Evolutionary conservation across 305 asterid species (phyloP).

Genomic region (Plantago coronopus): DNA sequence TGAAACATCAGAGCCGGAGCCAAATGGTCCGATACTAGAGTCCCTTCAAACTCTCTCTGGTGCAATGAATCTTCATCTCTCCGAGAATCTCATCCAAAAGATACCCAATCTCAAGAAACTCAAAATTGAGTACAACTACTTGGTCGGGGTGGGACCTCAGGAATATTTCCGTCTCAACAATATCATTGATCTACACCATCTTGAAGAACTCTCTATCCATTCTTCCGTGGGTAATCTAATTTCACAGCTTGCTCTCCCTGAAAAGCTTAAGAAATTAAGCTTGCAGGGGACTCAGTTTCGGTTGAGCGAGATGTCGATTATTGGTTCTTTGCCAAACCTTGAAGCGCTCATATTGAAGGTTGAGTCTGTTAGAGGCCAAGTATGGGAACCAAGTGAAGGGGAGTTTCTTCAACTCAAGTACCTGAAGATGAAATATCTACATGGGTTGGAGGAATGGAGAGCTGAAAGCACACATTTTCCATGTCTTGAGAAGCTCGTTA

Average conservation of each 20-base stretch:
- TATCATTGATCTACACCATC: constrained; percentile 6
- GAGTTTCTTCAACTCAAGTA: constrained; percentile 16
- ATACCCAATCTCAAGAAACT: constrained; percentile 11
- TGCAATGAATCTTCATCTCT: neutral
- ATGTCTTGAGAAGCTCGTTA: neutral
- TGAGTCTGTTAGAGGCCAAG: neutral
- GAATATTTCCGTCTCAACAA: neutral
- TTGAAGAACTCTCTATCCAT: neutral
- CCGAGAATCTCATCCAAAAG: neutral
- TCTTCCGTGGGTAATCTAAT: neutral
- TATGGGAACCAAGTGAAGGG: constrained; percentile 25
- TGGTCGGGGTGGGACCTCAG: no score
- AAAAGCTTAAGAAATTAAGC: constrained; percentile 6
- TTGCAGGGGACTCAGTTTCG: neutral
- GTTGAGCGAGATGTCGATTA: neutral
- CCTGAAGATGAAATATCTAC: neutral
- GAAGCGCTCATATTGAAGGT: constrained; percentile 23
- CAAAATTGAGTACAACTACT: neutral
- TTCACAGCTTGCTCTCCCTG: constrained; percentile 11
- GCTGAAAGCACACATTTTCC: neutral
- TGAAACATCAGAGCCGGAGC: neutral
- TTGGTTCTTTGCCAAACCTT: constrained; percentile 21
- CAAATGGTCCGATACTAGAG: constrained; percentile 1
- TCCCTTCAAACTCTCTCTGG: constrained; percentile 30
- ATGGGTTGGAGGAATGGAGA: neutral